Evolutionary conservation across 371 early-diverging fungal species (phyloP).

Genomic region (Mucor ambiguus): DNA sequence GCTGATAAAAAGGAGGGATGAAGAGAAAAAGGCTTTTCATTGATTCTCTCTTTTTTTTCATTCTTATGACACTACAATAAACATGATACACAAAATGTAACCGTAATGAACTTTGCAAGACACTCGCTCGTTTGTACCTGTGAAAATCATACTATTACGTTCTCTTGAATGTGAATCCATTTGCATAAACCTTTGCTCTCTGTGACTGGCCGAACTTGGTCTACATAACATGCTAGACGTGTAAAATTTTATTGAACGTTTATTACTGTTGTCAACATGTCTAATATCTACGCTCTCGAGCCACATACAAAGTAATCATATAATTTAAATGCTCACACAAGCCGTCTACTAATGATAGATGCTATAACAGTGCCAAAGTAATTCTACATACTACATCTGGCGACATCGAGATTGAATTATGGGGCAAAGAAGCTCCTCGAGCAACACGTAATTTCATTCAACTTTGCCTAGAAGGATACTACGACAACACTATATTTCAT

Average conservation of each 20-base stretch:
- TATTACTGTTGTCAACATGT: conserved; percentile 43
- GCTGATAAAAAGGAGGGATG: not conserved
- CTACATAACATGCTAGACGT: not conserved
- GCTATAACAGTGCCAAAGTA: conserved; percentile 78
- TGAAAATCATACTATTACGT: not conserved
- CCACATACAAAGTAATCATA: conserved; percentile 66
- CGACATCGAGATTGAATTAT: conserved; percentile 91
- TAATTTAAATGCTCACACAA: not conserved
- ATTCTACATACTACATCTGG: conserved; percentile 85
- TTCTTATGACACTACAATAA: not conserved
- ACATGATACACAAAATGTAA: conserved; percentile 1
- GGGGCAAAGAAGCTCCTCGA: conserved; percentile 92
- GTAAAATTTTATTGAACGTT: not conserved
- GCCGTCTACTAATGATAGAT: not conserved
- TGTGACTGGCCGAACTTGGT: not conserved
- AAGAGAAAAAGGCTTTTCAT: not conserved
- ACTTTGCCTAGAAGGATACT: conserved; percentile 82
- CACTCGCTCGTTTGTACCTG: not conserved
- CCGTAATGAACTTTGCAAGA: conserved; percentile 1
- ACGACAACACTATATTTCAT: conserved; percentile 88
- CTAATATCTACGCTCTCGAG: conserved; percentile 74
- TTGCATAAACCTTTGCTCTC: not conserved
- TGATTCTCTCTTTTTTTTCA: not conserved
- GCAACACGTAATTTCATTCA: conserved; percentile 94
- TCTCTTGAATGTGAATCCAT: not conserved